These are phyloP conservation scores for Lentinula detonsa DNA, from an alignment of 768 basidiomycete species.

Conservation along the genomic window DNA sequence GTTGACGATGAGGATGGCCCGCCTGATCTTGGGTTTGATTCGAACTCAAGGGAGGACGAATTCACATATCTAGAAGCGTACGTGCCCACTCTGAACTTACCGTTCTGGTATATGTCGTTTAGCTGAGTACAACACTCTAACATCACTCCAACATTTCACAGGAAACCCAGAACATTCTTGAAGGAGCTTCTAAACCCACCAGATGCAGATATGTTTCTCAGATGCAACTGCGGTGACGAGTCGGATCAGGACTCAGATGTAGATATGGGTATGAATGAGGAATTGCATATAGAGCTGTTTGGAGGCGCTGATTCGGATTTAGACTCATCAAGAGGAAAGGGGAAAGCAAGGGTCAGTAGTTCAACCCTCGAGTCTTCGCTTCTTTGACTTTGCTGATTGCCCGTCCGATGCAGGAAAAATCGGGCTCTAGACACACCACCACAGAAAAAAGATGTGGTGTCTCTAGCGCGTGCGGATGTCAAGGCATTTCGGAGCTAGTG, in stretches of 20 bases:
- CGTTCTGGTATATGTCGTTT: too few relatives aligned
- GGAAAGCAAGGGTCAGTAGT: background rate
- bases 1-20: conserved; percentile 42
- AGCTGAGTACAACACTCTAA: too few relatives aligned
- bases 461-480: conserved; percentile 39
- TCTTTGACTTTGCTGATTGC: background rate
- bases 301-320: background rate
- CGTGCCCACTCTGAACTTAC: background rate
- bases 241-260: background rate
- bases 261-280: background rate
- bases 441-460: conserved; percentile 14
- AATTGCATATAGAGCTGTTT: background rate
- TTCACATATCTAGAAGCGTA: conserved; percentile 15
- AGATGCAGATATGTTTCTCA: conserved; percentile 28
- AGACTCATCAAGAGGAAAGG: background rate
- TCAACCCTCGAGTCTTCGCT: background rate
- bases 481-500: conserved; percentile 33
- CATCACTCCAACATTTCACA: background rate
- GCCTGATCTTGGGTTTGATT: conserved; percentile 47
- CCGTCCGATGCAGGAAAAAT: background rate
- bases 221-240: conserved; percentile 33
- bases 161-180: conserved; percentile 9
- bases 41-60: conserved; percentile 29
- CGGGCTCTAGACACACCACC: background rate
- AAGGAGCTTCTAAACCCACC: conserved; percentile 9